Evolutionary conservation across 768 basidiomycete species (phyloP).

Genomic region (Hygrocybe coccinea): DNA sequence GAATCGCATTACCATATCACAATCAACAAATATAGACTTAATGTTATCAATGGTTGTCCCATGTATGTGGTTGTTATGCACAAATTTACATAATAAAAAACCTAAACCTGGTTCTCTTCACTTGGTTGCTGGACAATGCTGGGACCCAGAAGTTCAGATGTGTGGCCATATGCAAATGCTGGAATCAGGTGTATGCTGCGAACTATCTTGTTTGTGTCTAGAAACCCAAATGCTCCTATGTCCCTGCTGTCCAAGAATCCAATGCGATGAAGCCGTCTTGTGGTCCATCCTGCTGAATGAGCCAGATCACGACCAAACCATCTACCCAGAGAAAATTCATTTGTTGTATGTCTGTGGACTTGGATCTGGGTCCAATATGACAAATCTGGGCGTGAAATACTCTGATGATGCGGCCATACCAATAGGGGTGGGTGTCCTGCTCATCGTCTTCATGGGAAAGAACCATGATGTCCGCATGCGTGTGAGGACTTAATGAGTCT

Average conservation of each 20-base stretch:
- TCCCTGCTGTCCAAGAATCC: conserved; percentile 19
- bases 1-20: conserved; percentile 12
- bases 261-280: conserved; percentile 17
- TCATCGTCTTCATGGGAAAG: conserved; percentile 10
- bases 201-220: conserved; percentile 25
- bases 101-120: conserved; percentile 6
- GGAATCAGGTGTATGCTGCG: conserved; percentile 27
- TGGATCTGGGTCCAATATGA: conserved; percentile 10
- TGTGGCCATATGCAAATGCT: conserved; percentile 17
- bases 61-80: neutral
- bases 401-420: conserved; percentile 13
- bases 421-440: conserved; percentile 19
- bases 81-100: neutral
- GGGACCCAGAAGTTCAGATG: neutral
- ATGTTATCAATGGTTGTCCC: neutral
- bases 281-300: conserved; percentile 23
- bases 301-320: conserved; percentile 32
- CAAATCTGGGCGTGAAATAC: conserved; percentile 27
- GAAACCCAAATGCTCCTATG: conserved; percentile 24
- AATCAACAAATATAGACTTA: conserved; percentile 8
- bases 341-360: neutral
- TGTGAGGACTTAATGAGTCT: conserved; percentile 32
- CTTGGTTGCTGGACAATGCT: neutral
- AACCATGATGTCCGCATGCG: neutral
- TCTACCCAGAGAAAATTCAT: conserved; percentile 42